Percentiles rank a stretch among this genome's conserved stretches.
phyloP scores from a whole-genome alignment of 2,329 filamentous ascomycete species.

The Eutypa lata region DNA sequence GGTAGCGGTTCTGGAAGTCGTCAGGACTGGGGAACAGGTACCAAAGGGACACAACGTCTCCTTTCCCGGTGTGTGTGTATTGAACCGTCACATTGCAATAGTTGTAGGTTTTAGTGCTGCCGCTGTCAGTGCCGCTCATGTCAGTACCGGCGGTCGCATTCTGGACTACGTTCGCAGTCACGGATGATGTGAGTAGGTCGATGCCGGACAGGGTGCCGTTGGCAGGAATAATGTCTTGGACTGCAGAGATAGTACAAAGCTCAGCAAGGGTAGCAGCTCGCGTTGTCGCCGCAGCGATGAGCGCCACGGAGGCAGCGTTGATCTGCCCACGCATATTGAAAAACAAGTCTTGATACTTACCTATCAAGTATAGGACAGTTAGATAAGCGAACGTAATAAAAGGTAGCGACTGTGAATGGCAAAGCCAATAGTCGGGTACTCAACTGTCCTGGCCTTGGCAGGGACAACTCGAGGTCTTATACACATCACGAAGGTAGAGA shows the following conservation, averaged over 20 bases:
- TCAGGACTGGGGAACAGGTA: conserved; percentile 41
- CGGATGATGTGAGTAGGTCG: conserved; percentile 33
- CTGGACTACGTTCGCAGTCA: no score
- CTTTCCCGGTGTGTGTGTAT: conserved; percentile 39
- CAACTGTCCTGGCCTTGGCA: no score
- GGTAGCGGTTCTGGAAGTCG: conserved; percentile 42
- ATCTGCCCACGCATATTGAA: conserved; percentile 5
- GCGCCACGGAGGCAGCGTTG: conserved; percentile 2
- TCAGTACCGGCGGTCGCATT: no score
- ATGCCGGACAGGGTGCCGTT: conserved; percentile 40
- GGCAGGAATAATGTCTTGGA: conserved; percentile 38
- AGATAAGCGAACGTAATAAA: no score
- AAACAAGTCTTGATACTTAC: no score
- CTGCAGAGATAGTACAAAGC: conserved; percentile 39
- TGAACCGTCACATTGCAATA: conserved; percentile 46
- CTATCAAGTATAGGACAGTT: no score
- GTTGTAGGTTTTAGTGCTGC: conserved; percentile 1
- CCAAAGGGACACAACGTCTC: conserved; percentile 32
- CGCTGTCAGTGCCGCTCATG: no score
- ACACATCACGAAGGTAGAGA: no score
- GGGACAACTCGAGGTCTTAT: no score
- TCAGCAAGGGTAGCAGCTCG: conserved; percentile 34
- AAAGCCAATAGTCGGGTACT: no score
- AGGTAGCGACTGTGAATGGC: no score
- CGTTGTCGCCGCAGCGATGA: conserved; percentile 13